phyloP scores from a whole-genome alignment of 371 early-diverging fungal species.

The Entomophthora muscae region DNA sequence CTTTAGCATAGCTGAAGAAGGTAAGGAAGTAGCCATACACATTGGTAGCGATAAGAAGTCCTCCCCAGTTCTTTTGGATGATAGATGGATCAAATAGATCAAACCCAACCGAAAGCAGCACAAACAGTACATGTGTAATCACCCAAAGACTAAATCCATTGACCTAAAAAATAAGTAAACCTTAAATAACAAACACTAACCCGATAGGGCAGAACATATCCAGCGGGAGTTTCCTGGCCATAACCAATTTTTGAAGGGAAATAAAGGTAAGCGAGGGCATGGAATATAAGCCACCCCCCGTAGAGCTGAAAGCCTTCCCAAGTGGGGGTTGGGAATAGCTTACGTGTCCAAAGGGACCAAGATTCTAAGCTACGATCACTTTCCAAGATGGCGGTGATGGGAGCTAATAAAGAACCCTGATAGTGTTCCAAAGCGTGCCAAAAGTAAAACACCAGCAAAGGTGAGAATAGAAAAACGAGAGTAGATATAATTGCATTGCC shows the following conservation, averaged over 20 bases:
- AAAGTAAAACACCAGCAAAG: conserved; percentile 41
- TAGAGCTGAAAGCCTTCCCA: conserved; percentile 28
- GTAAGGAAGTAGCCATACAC: conserved; percentile 56
- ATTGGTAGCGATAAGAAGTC: conserved; percentile 50
- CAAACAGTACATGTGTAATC: conserved; percentile 47
- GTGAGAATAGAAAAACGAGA: conserved; percentile 35
- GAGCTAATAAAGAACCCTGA: conserved; percentile 38
- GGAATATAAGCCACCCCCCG: conserved; percentile 48
- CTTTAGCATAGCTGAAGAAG: conserved; percentile 49
- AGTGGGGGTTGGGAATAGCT: conserved; percentile 20
- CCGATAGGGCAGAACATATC: conserved; percentile 46
- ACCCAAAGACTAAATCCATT: conserved; percentile 59
- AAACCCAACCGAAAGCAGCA: conserved; percentile 31
- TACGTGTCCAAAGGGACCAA: background rate
- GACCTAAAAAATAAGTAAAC: conserved; percentile 19
- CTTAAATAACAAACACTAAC: conserved; percentile 11
- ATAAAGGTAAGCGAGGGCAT: conserved; percentile 37
- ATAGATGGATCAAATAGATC: conserved; percentile 37
- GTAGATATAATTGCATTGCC: conserved; percentile 24
- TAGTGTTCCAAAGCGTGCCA: conserved; percentile 41
- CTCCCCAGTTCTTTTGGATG: conserved; percentile 59
- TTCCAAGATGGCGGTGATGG: conserved; percentile 22
- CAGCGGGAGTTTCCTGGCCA: conserved; percentile 69
- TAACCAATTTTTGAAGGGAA: conserved; percentile 47
- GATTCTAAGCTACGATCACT: conserved; percentile 11